Evolutionary conservation across 2,329 filamentous ascomycete genomes (phyloP), one percentile per base, ranked within the genome.

Genomic region (Trichoderma koningii): DNA sequence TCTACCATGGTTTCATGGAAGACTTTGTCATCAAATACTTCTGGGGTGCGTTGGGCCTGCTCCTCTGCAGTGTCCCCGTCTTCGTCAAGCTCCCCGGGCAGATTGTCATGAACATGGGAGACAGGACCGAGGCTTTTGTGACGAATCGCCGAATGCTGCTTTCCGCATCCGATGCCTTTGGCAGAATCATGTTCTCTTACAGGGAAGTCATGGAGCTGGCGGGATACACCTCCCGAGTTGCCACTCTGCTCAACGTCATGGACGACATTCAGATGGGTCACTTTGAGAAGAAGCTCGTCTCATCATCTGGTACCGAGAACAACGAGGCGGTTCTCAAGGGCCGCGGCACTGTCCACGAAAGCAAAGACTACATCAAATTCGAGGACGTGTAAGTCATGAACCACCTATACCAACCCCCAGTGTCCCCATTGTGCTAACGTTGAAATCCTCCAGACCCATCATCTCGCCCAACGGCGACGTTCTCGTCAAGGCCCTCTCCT

Each of bases 1-100:
- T 99, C 76, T 98, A 98, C 76, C 94, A 99, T 76, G 94, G 93
- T n/a, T 89, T 99, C 73, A 97, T 98, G 94, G 95, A 99, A 76
- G 95, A 99, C 76, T 99, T 97, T 77, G 92, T 98, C 65, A 97
- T 99, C 78, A 99, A 99, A 78, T 99, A 99, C 76, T 95, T 98
- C 78, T 99, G 95, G 95, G 95, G 95, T 47, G 94, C 95, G 2
- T 78, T 99, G 50, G 95, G 95, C 1, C 83, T 99, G 69, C 78
- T 97, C 68, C 87, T 99, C 10, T 99, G 95, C 81, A 96, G 92
- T 76, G 88, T 97, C 0, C 95, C 95, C 0, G 94, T 98, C 2
- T 99, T 99, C 76, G 91, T 99, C 82, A 94, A 94, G 77, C 85
- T 97, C 19, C 93, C 93, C 0, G 91, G 90, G 1, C 83, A 88